phyloP scores from a whole-genome alignment of 2,329 filamentous ascomycete genomes.

The Aspergillus amoenus region DNA sequence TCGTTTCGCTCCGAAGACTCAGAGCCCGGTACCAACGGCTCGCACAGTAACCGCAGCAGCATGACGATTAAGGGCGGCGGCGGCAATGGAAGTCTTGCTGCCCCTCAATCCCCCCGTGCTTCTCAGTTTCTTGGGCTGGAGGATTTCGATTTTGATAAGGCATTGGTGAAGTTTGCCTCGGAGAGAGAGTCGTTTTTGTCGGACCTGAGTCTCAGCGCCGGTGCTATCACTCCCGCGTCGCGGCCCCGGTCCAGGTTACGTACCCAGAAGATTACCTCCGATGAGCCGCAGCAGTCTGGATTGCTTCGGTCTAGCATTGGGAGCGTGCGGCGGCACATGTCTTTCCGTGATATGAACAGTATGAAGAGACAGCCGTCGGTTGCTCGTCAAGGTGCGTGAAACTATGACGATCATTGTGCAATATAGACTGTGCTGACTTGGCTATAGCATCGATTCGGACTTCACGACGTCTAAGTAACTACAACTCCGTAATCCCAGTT shows the following conservation, averaged over 20 bases:
- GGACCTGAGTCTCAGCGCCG: constrained; percentile 84
- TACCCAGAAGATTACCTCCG: constrained; percentile 76
- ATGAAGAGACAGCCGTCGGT: constrained; percentile 80
- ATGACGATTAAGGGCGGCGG: constrained; percentile 54
- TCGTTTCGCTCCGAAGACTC: constrained; percentile 52
- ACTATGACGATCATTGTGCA: neutral
- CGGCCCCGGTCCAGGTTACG: constrained; percentile 74
- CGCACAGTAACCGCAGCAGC: constrained; percentile 65
- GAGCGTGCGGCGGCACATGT: constrained; percentile 88
- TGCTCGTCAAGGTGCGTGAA: constrained; percentile 68
- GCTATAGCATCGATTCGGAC: constrained; percentile 69
- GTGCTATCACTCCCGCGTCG: constrained; percentile 67
- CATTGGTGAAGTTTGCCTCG: constrained; percentile 90
- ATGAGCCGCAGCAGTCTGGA: constrained; percentile 57
- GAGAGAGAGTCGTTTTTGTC: constrained; percentile 92
- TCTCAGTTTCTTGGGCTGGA: constrained; percentile 43
- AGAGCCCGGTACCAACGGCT: constrained; percentile 42
- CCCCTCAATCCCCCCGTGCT: constrained; percentile 32
- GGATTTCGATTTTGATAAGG: constrained; percentile 91
- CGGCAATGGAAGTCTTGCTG: neutral
- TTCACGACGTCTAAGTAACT: constrained; percentile 87
- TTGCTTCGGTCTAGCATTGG: constrained; percentile 65
- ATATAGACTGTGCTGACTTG: constrained; percentile 12
- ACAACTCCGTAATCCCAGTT: constrained; percentile 94
- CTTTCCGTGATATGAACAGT: constrained; percentile 92